phyloP scores from a whole-genome alignment of 2,329 filamentous ascomycete genomes.

The Alternaria infectoria region DNA sequence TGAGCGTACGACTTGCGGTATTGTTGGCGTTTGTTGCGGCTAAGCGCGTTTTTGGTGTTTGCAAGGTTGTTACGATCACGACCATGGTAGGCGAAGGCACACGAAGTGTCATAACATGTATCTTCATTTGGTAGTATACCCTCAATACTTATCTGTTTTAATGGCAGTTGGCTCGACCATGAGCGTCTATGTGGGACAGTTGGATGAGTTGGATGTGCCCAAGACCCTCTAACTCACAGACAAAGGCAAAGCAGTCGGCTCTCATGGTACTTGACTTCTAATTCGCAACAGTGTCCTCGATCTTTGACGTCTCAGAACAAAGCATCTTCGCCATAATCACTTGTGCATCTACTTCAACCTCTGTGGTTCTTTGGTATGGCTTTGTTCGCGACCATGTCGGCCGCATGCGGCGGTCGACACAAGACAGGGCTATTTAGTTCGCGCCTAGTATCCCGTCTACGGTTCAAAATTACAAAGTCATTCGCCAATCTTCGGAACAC shows the following conservation, averaged over 20 bases:
- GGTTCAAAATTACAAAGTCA: neutral
- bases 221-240: neutral
- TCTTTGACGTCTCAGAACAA: neutral
- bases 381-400: slow-evolving; percentile 5
- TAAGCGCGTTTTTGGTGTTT: neutral
- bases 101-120: slow-evolving; percentile 5
- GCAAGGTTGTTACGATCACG: neutral
- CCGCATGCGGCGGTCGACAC: slow-evolving; percentile 1
- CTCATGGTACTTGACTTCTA: neutral
- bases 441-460: neutral
- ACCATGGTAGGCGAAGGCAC: neutral
- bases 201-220: neutral
- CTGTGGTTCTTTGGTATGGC: neutral
- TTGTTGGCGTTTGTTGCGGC: slow-evolving; percentile 5
- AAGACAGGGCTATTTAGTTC: slow-evolving; percentile 9
- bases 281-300: neutral
- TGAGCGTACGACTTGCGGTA: slow-evolving; percentile 3
- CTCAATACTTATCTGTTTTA: slow-evolving; percentile 18
- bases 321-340: neutral
- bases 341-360: neutral
- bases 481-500: neutral
- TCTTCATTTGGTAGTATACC: slow-evolving; percentile 18
- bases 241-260: neutral
- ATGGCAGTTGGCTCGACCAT: neutral
- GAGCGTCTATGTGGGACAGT: neutral